phyloP scores from a whole-genome alignment of 2,329 filamentous ascomycete species.

The Daldinia sp. region DNA sequence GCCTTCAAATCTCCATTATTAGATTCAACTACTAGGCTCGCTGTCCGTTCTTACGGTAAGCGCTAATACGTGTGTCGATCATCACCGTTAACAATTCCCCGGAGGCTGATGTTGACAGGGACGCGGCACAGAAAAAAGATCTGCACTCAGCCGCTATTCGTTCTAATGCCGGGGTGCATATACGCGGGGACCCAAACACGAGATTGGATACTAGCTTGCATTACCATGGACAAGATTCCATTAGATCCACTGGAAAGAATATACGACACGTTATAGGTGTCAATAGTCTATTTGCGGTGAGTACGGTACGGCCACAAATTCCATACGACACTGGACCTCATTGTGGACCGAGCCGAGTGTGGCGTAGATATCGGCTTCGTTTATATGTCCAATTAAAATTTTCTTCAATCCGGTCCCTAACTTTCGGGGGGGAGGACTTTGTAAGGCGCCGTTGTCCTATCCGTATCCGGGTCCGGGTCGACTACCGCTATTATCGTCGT shows the following conservation, averaged over 20 bases:
- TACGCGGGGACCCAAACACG: constrained; percentile 10
- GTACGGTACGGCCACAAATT: constrained; percentile 12
- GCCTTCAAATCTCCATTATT: neutral
- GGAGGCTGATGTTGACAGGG: constrained; percentile 17
- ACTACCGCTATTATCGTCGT: neutral
- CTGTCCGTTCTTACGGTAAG: constrained; percentile 20
- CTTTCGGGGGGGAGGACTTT: neutral
- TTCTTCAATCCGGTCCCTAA: constrained; percentile 6
- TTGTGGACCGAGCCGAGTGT: constrained; percentile 7
- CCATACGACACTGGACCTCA: neutral
- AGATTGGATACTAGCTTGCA: constrained; percentile 1
- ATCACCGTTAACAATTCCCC: neutral
- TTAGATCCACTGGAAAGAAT: constrained; percentile 9
- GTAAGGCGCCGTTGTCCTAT: neutral
- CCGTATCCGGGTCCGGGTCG: neutral
- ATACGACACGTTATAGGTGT: constrained; percentile 9
- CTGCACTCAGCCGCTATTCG: constrained; percentile 24
- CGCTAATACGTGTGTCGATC: constrained; percentile 19
- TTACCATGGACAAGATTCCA: constrained; percentile 1
- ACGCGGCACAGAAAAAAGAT: constrained; percentile 22
- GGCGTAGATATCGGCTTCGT: neutral
- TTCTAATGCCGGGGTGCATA: constrained; percentile 12
- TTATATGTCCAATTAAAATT: neutral
- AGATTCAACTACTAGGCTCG: constrained; percentile 1
- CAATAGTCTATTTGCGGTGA: constrained; percentile 18